phyloP scores from a whole-genome alignment of 352 stramenopile genomes.

The Phytophthora citricola region DNA sequence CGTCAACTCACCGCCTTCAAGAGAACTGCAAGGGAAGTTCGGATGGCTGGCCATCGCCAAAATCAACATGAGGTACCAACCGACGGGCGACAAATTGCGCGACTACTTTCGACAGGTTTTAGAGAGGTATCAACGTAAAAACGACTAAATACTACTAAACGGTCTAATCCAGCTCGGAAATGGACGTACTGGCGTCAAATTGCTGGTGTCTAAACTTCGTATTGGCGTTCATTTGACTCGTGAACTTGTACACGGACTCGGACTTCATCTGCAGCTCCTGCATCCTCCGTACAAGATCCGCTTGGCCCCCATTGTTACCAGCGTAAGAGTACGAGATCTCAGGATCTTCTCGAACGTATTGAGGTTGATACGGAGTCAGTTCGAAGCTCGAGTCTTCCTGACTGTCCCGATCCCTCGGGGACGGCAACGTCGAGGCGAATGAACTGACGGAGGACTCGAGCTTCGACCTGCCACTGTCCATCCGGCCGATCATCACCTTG shows the following conservation, averaged over 20 bases:
- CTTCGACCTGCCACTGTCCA: slow-evolving; percentile 23
- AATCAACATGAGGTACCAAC: slow-evolving; percentile 15
- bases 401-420: slow-evolving; percentile 21
- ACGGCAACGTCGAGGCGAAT: slow-evolving; percentile 27
- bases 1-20: neutral
- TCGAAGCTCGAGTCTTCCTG: slow-evolving; percentile 27
- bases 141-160: slow-evolving; percentile 8
- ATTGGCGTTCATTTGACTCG: slow-evolving; percentile 49
- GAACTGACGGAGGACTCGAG: slow-evolving; percentile 24
- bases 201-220: slow-evolving; percentile 26
- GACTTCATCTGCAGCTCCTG: slow-evolving; percentile 59
- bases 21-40: slow-evolving; percentile 9
- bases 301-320: slow-evolving; percentile 2
- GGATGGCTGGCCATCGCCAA: slow-evolving; percentile 5
- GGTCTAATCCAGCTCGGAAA: slow-evolving; percentile 38
- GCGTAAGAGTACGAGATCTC: slow-evolving; percentile 23
- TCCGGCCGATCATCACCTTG: slow-evolving; percentile 9
- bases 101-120: slow-evolving; percentile 3
- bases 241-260: slow-evolving; percentile 67
- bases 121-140: neutral
- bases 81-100: slow-evolving; percentile 5
- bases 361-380: slow-evolving; percentile 20
- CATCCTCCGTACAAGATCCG: slow-evolving; percentile 58
- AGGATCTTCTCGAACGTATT: slow-evolving; percentile 19
- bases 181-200: slow-evolving; percentile 19